A percentile compares a stretch with the other conserved stretches of the same genome.
Conservation (phyloP, 225 moss, liverwort and hornwort species). For the Asterella californica region DNA sequence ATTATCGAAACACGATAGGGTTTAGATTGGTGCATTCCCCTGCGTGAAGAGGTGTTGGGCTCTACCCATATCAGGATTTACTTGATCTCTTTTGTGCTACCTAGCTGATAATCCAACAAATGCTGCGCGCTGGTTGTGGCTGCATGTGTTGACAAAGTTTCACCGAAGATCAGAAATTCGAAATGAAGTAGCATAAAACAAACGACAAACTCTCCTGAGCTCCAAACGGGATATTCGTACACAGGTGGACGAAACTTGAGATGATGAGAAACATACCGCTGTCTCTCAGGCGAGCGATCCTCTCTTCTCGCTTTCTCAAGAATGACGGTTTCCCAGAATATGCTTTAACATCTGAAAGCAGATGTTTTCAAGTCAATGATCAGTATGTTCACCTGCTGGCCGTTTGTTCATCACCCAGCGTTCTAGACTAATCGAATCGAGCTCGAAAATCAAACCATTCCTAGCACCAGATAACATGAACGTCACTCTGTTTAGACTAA, state of each 20-base stretch:
- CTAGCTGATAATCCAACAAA: not conserved
- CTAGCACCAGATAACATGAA: not conserved
- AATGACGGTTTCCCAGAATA: slow-evolving; percentile 67
- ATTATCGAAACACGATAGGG: not conserved
- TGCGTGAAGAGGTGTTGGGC: not conserved
- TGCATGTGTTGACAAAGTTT: not conserved
- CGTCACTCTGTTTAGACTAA: not conserved
- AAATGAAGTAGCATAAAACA: not conserved
- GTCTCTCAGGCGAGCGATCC: slow-evolving; percentile 88
- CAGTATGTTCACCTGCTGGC: not conserved
- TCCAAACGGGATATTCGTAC: not conserved
- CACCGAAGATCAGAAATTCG: no score
- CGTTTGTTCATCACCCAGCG: not conserved
- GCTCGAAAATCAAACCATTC: not conserved
- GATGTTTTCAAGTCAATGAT: not conserved
- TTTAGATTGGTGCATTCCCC: not conserved
- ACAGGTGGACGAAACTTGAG: not conserved
- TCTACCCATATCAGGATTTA: no score
- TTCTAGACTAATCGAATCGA: not conserved
- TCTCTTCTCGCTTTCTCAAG: slow-evolving; percentile 91
- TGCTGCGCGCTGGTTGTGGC: not conserved
- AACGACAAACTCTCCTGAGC: not conserved
- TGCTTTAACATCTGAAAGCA: slow-evolving; percentile 7
- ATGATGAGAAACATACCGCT: slow-evolving; percentile 51
- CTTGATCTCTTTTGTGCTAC: not conserved